Conservation (phyloP, 208 protist genomes). For the Leishmania turanica region DNA sequence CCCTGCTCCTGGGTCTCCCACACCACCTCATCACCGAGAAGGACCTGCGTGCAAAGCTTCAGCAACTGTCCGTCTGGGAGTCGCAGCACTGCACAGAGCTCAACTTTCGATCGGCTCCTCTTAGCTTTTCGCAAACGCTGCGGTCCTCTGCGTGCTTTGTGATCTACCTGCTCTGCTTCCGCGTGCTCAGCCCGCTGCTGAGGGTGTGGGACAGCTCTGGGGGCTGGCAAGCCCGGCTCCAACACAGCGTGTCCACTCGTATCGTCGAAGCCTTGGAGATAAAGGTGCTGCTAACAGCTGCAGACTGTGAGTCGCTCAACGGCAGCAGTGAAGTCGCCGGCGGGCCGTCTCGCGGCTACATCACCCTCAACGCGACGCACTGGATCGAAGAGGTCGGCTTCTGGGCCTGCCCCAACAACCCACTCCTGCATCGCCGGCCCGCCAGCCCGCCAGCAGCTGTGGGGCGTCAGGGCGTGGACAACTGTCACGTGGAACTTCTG, state of each 20-base stretch:
- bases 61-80: constrained; percentile 43
- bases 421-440: constrained; percentile 29
- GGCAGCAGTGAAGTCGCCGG: neutral
- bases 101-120: constrained; percentile 55
- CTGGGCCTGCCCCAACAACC: constrained; percentile 77
- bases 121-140: constrained; percentile 39
- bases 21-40: constrained; percentile 29
- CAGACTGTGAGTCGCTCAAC: neutral
- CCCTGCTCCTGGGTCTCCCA: constrained; percentile 41
- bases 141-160: constrained; percentile 42
- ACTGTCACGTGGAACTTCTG: neutral
- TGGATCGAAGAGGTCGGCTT: constrained; percentile 86
- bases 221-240: constrained; percentile 18
- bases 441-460: neutral
- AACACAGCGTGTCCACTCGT: constrained; percentile 36
- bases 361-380: constrained; percentile 62
- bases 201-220: constrained; percentile 17
- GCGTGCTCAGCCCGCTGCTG: constrained; percentile 26
- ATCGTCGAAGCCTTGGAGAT: constrained; percentile 51
- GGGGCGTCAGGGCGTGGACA: neutral
- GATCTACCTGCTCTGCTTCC: constrained; percentile 59
- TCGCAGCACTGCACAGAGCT: constrained; percentile 53
- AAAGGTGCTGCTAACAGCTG: constrained; percentile 39
- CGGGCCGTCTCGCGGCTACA: neutral
- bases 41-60: constrained; percentile 38